These are phyloP conservation scores for Musa balbisiana DNA, from an alignment of 202 grass and related monocot species.

Conservation along the genomic window DNA sequence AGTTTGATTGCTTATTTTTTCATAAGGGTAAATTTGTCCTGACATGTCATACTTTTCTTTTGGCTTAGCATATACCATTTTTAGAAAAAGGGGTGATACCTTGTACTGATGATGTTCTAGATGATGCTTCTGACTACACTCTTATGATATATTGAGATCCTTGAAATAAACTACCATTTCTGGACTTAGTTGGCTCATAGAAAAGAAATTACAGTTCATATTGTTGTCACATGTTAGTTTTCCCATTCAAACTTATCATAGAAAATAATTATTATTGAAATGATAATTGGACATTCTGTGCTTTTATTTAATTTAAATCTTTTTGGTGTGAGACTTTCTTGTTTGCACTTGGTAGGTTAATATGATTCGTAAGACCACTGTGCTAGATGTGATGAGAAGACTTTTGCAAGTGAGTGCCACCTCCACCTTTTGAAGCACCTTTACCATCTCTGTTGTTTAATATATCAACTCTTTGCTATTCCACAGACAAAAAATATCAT, in stretches of 20 bases:
- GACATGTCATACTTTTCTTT: not conserved
- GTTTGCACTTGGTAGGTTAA: slow-evolving; percentile 52
- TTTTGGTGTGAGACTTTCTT: not conserved
- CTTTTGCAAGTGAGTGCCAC: slow-evolving; percentile 61
- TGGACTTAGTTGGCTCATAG: too few species aligned
- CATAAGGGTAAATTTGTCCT: not conserved
- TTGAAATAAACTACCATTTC: too few species aligned
- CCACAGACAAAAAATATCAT: slow-evolving; percentile 94
- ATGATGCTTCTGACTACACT: not conserved
- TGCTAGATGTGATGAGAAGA: slow-evolving; percentile 97
- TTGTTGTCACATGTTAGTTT: too few species aligned
- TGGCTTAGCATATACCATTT: not conserved
- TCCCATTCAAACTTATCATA: too few species aligned
- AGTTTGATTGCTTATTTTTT: too few species aligned
- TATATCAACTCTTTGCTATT: slow-evolving; percentile 21
- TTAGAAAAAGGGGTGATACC: not conserved
- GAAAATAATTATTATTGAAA: too few species aligned
- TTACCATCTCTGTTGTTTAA: not conserved
- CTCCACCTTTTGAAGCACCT: not conserved
- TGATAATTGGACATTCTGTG: not conserved
- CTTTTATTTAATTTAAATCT: not conserved
- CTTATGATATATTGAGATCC: too few species aligned
- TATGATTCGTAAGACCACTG: slow-evolving; percentile 95
- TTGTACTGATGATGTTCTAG: not conserved
- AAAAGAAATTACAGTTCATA: too few species aligned